Base-by-base conservation (phyloP, 2,329 filamentous ascomycete species). In the Stagonosporopsis tanaceti region DNA sequence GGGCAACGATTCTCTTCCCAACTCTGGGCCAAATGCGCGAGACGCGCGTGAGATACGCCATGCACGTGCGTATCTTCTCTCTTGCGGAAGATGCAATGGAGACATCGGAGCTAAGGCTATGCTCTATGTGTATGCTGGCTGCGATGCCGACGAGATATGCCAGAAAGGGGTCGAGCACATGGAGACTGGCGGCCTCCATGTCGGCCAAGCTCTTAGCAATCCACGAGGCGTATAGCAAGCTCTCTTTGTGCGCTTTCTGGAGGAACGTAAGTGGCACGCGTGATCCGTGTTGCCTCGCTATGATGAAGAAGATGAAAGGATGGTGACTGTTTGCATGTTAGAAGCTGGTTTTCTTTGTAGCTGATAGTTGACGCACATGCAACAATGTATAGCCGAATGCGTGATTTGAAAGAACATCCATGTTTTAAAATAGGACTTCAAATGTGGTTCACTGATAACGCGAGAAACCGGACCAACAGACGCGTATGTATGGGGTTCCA, bases 341-440 rank as follows among this genome's bases (percentile, higher is more conserved):
- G 5, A 11, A 46, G 42, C 17, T 8, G 25, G 4, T 5, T 3
- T 32, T 20, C 27, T n/a, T 5, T 6, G 8, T 6, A 44, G 27
- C 24, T 4, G 15, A 5, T 12, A 14, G 24, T 2, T 5, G 5
- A 35, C 42, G 6, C 24, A 46, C 42, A 46, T 34, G 42, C 42
- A 46, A 9, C 42, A 46, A 24, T 46, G 28, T 4, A 46, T 35
- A 7, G 12, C 42, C 4, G 42, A 35, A 15, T 46, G 28, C 3
- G 30, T 46, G 27, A 46, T 46, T 30, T 46, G 42, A 17, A 35
- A 22, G 20, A 46, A 46, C 30, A 35, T 34, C 42, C 42, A 46
- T 27, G 42, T 46, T 12, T 24, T 17, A 8, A 46, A 35, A 14
- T 46, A 46, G 14, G 42, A 30, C 15, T 6, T 22, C 28, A 24